Base-by-base conservation (phyloP, 257 asterid genomes). In the Schizonepeta tenuifolia region DNA sequence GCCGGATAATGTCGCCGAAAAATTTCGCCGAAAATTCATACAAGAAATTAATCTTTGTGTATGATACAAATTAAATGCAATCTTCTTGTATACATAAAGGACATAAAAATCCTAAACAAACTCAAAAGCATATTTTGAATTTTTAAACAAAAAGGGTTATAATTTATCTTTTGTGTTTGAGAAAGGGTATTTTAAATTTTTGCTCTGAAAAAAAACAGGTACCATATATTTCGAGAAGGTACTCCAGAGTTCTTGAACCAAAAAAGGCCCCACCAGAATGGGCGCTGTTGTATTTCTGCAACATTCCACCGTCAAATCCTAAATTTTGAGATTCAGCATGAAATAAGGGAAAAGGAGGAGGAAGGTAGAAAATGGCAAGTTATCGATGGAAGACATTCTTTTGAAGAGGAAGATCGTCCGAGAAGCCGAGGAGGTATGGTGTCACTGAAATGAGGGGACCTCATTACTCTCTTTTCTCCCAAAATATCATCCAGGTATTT, bases 351-450 rank as follows among this genome's bases (percentile, higher is more conserved):
- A 72, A 68, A 64, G 36, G n/a, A 22, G 54, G 13, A 49, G 73
- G 75, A 64, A 40, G n/a, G n/a, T n/a, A n/a, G n/a, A n/a, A 60
- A 62, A 91, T 91, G 98, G 80, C 93, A 5, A 75, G 60, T 28
- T 89, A 78, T 67, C 67, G 83, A 49, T 87, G 98, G 97, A 93
- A 93, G 84, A 93, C 83, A 80, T 90, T 93, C 88, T 72, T n/a
- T 47, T 3, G 98, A 91, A 47, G 96, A 91, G n/a, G 96, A 91
- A 65, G 98, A 91, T 79, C 97, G 98, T 17, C 96, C 97, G 97
- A 89, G 83, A 93, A 93, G 81, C 98, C 98, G 2, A 75, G 98
- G 76, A 78, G 80, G 1, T 91, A 43, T 41, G 98, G 97, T 21
- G 94, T 91, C 81, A 93, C 98, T 62, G 97, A 90, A 83, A 83